Evolutionary conservation across 2,329 filamentous ascomycete genomes (phyloP), one percentile per base, ranked within the genome.

Genomic region (Aspergillus aculeatus): DNA sequence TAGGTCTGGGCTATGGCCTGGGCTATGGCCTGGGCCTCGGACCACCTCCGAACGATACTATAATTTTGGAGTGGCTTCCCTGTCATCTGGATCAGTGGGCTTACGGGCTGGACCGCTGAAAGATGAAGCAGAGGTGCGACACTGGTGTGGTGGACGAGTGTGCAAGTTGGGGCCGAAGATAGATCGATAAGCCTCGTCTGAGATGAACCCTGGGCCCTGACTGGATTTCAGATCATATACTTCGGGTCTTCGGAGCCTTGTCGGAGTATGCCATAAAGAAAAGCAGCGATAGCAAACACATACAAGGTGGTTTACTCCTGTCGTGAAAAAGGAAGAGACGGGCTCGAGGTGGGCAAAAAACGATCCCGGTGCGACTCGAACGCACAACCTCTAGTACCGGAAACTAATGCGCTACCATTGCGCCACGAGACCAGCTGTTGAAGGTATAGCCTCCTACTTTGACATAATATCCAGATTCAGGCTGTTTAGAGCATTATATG

Each of bases 401-500:
- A 74, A 73, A 73, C 71, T 69, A 72, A 69, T 67, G 71, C 71
- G 69, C 73, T 74, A 69, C 71, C 71, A 73, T 73, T 73, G 73
- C 69, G 71, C 71, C 70, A 73, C 69, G 64, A 66, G 70, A 63
- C 68, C 68, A 44, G 19, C 50, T 21, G 16, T 16, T 38, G 9
- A 24, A 44, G 5, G 1, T 44, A 19, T 19, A 2, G 3, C 16
- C 5, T 41, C 3, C 1, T 2, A 35, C 16, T 44, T n/a, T 44
- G 16, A 16, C 38, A 44, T 0, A 5, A 44, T 44, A 2, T 12
- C 4, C 23, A 23, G 1, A 4, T 4, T 23, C 4, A 23, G 4
- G 23, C 23, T 23, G 23, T 23, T 3, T 23, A 4, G 23, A 23
- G 4, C 23, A 23, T 23, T 3, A 23, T 23, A 23, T 23, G 4